Percentiles rank a stretch among this genome's conserved stretches.
Conservation (phyloP, 768 basidiomycete species). For the Phlebiopsis gigantea region DNA sequence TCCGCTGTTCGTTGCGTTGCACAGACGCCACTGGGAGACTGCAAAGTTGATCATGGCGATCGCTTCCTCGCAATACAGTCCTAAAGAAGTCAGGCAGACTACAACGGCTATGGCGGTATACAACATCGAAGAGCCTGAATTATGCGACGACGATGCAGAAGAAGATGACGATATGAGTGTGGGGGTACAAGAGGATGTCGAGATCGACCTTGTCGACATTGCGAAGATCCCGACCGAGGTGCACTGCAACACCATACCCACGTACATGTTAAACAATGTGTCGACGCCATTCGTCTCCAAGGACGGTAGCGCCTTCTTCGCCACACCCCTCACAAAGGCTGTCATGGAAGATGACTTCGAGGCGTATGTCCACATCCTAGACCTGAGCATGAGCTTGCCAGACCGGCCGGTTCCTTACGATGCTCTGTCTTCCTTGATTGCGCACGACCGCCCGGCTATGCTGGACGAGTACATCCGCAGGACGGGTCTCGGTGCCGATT, state of each 20-base stretch:
- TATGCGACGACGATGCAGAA: conserved; percentile 23
- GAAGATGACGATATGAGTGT: conserved; percentile 28
- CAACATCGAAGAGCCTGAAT: conserved; percentile 9
- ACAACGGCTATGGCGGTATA: conserved; percentile 10
- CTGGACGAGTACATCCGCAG: conserved; percentile 54
- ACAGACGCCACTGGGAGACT: conserved; percentile 48
- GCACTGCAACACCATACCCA: conserved; percentile 35
- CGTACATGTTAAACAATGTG: conserved; percentile 26
- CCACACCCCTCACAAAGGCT: conserved; percentile 30
- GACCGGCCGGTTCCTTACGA: conserved; percentile 21
- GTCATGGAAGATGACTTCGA: conserved; percentile 44
- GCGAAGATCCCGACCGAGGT: conserved; percentile 43
- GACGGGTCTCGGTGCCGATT: conserved; percentile 32
- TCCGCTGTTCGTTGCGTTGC: conserved; percentile 45
- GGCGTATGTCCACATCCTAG: conserved; percentile 42
- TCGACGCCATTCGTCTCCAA: neutral
- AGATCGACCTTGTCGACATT: conserved; percentile 39
- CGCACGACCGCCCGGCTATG: conserved; percentile 40
- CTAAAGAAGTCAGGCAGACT: conserved; percentile 27
- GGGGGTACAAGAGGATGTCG: conserved; percentile 26
- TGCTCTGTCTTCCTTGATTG: conserved; percentile 28
- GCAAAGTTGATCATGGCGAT: conserved; percentile 57
- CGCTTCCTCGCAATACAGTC: conserved; percentile 47
- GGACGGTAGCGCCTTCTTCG: neutral
- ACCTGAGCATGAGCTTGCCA: conserved; percentile 36